phyloP scores from a whole-genome alignment of 176 grass and related monocot species.

The Avena sativa region DNA sequence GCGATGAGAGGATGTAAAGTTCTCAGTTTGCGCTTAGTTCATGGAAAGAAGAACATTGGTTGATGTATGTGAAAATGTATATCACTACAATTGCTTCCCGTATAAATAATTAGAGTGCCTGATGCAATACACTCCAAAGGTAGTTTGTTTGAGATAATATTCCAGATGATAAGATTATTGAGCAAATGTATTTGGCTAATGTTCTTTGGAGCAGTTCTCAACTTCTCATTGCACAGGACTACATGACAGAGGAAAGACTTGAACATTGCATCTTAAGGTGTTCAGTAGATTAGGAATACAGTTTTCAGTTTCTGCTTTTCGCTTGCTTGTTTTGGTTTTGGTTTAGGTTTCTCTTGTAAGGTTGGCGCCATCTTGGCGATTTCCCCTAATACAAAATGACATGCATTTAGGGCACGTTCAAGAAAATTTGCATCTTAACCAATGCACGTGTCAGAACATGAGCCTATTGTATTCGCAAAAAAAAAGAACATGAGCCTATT shows the following conservation, averaged over 20 bases:
- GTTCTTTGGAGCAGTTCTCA: background rate
- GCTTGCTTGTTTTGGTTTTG: too few species aligned
- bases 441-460: background rate
- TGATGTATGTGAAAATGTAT: background rate
- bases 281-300: too few species aligned
- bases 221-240: background rate
- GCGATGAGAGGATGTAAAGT: background rate
- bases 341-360: too few species aligned
- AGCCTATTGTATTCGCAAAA: background rate
- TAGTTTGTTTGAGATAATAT: background rate
- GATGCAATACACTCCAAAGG: background rate
- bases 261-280: background rate
- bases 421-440: background rate
- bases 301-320: too few species aligned
- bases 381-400: too few species aligned
- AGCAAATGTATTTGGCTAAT: conserved; percentile 10
- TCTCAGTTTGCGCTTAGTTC: background rate
- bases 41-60: background rate
- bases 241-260: background rate
- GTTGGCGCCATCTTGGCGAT: too few species aligned
- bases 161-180: background rate
- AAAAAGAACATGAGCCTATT: background rate
- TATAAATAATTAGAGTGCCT: background rate
- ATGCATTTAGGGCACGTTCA: too few species aligned
- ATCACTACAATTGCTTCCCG: background rate